These are phyloP conservation scores for Populus pruinosa DNA, from an alignment of 345 rosid species.

Conservation along the genomic window DNA sequence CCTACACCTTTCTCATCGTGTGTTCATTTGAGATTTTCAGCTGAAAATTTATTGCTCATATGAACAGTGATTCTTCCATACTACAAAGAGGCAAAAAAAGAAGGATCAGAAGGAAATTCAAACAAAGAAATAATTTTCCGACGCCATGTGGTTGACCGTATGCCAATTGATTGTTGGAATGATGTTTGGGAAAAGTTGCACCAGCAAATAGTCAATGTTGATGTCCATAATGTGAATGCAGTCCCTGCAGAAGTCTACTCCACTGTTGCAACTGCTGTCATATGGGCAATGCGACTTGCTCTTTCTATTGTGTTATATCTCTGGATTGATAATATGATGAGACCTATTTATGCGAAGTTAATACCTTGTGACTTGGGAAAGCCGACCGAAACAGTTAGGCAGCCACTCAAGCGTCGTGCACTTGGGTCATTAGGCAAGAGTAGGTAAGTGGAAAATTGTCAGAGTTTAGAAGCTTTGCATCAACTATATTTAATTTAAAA, in stretches of 20 bases:
- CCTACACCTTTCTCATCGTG: not conserved
- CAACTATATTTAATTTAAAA: too few relatives aligned
- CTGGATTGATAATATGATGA: constrained; percentile 74
- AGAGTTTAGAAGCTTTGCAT: too few relatives aligned
- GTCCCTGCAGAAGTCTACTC: constrained; percentile 81
- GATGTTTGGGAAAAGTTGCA: constrained; percentile 93
- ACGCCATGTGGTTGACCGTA: constrained; percentile 81
- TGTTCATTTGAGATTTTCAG: not conserved
- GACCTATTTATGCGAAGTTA: constrained; percentile 85
- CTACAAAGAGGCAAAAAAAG: constrained; percentile 56
- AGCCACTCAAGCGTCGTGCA: constrained; percentile 68
- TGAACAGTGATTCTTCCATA: constrained; percentile 81
- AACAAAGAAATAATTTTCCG: constrained; percentile 63
- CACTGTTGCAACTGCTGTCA: constrained; percentile 74
- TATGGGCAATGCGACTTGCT: constrained; percentile 93
- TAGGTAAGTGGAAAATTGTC: constrained; percentile 47
- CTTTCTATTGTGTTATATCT: constrained; percentile 63
- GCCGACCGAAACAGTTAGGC: constrained; percentile 44
- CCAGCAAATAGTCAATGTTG: constrained; percentile 80
- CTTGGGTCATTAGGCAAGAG: constrained; percentile 94
- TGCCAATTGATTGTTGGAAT: constrained; percentile 97
- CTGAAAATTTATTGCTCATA: constrained; percentile 6
- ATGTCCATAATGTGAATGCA: constrained; percentile 69
- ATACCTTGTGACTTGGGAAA: constrained; percentile 92
- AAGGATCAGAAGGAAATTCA: constrained; percentile 36